phyloP scores from a whole-genome alignment of 208 protist genomes.

The Leptomonas seymouri region DNA sequence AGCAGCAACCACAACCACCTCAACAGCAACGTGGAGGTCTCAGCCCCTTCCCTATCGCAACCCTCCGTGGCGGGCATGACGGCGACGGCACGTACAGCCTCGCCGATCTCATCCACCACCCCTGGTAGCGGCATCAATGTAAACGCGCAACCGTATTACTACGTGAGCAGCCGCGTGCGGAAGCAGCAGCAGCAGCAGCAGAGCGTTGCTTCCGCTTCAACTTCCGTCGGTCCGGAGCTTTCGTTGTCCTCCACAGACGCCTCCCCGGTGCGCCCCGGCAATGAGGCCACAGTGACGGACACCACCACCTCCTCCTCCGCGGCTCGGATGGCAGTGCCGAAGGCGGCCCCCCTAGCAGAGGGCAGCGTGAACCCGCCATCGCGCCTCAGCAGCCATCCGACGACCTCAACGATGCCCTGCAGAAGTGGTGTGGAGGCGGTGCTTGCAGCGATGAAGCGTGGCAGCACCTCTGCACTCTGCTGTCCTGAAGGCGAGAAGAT shows the following conservation, averaged over 20 bases:
- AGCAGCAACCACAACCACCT: neutral
- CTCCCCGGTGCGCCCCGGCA: neutral
- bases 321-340: neutral
- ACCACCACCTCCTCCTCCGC: neutral
- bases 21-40: neutral
- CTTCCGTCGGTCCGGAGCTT: neutral
- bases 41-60: neutral
- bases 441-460: conserved; percentile 21
- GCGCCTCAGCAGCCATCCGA: conserved; percentile 9
- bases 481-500: conserved; percentile 16
- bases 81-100: conserved; percentile 1
- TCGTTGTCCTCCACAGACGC: conserved; percentile 4
- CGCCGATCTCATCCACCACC: conserved; percentile 19
- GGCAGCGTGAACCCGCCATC: conserved; percentile 8
- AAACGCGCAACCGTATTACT: conserved; percentile 70
- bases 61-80: conserved; percentile 6
- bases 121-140: conserved; percentile 57
- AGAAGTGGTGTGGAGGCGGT: conserved; percentile 21
- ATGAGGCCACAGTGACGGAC: neutral
- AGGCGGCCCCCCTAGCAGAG: neutral
- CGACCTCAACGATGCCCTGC: neutral
- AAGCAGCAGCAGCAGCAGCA: conserved; percentile 36
- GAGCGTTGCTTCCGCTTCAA: neutral
- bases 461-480: conserved; percentile 9
- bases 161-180: conserved; percentile 45